Evolutionary conservation across 345 rosid species (phyloP), one percentile per base, ranked within the genome.

Genomic region (Raphanus sativus): DNA sequence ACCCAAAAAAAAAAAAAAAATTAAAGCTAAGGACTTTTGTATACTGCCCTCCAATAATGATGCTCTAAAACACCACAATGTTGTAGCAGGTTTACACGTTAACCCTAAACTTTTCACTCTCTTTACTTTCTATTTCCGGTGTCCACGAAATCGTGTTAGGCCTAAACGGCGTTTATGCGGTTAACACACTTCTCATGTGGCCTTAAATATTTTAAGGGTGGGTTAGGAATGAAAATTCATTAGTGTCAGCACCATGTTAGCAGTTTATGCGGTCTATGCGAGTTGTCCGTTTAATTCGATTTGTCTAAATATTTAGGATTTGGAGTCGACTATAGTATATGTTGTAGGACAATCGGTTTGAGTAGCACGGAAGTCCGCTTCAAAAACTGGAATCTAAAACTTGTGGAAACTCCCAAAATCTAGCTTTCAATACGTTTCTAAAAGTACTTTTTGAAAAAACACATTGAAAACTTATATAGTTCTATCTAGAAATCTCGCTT

Each of bases 1-100:
- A n/a, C n/a, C n/a, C n/a, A n/a, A n/a, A n/a, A n/a, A n/a, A n/a
- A n/a, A n/a, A n/a, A n/a, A n/a, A n/a, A n/a, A n/a, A n/a, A n/a
- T n/a, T n/a, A n/a, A n/a, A n/a, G n/a, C n/a, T n/a, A n/a, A n/a
- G n/a, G n/a, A n/a, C n/a, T n/a, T n/a, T n/a, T n/a, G n/a, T n/a
- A n/a, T n/a, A n/a, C n/a, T n/a, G n/a, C n/a, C n/a, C n/a, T n/a
- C n/a, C n/a, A n/a, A n/a, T n/a, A n/a, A n/a, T n/a, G n/a, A n/a
- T n/a, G n/a, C n/a, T n/a, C 38, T 62, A 32, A 62, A 50, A 13
- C 69, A 60, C 48, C 15, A 67, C 48, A 40, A 28, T 26, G 3
- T 26, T 65, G 58, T 66, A 7, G 3, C 61, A 67, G 50, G 15
- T 33, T 45, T 42, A 13, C 68, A 75, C 67, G 79, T 75, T 48